Conservation (phyloP, 345 rosid species). For the Anacardium occidentale region DNA sequence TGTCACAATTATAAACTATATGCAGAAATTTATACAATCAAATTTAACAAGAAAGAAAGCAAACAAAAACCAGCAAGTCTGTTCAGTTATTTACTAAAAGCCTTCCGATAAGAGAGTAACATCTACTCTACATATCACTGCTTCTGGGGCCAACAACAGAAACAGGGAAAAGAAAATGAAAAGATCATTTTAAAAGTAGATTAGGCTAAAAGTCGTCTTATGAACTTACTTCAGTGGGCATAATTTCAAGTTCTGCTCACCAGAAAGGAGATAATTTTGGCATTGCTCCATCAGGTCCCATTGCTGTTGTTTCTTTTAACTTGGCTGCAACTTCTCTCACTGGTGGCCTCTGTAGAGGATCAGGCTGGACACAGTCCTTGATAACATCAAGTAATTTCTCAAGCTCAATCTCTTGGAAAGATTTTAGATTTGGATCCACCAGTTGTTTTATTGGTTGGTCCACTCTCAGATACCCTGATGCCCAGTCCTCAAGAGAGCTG, state of each 20-base stretch:
- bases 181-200: not conserved
- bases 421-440: conserved; percentile 67
- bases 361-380: conserved; percentile 58
- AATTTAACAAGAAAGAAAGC: not conserved
- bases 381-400: conserved; percentile 58
- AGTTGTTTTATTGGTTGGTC: conserved; percentile 43
- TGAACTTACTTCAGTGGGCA: conserved; percentile 54
- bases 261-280: conserved; percentile 83
- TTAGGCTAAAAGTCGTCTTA: conserved; percentile 1
- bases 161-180: not conserved
- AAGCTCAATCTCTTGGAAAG: conserved; percentile 51
- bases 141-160: conserved; percentile 3
- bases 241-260: conserved; percentile 98
- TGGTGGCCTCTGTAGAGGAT: conserved; percentile 52
- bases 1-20: not conserved
- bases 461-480: conserved; percentile 36
- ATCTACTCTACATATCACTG: conserved; percentile 15
- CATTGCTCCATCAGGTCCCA: conserved; percentile 67
- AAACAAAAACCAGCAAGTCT: not conserved
- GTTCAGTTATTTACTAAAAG: conserved; percentile 20
- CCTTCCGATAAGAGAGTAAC: conserved; percentile 7
- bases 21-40: conserved; percentile 13
- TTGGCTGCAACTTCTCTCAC: conserved; percentile 56
- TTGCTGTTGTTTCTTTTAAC: conserved; percentile 65
- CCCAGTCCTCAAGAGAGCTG: conserved; percentile 49